Percentiles rank a stretch among this genome's conserved stretches.
Evolutionary conservation across 2,329 filamentous ascomycete species (phyloP).

Genomic region (Fusarium nelsonii): DNA sequence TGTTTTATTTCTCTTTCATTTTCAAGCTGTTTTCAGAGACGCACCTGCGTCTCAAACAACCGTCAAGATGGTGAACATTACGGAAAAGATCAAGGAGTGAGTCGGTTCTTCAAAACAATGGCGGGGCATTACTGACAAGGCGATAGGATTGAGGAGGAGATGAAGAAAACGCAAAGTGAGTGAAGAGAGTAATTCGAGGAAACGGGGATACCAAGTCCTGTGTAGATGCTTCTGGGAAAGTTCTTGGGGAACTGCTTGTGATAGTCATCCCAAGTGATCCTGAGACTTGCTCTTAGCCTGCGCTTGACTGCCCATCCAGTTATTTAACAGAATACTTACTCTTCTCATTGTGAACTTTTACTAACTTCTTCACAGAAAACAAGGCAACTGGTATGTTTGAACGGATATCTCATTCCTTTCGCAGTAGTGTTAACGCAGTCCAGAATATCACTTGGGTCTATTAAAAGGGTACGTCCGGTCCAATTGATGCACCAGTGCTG

Average conservation of each 20-base stretch:
- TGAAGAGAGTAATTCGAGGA: background rate
- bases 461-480: slow-evolving; percentile 82
- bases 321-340: background rate
- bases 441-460: slow-evolving; percentile 98
- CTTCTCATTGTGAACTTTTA: background rate
- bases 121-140: slow-evolving; percentile 42
- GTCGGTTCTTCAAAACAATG: slow-evolving; percentile 48
- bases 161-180: slow-evolving; percentile 98
- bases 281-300: background rate
- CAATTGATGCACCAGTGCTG: background rate
- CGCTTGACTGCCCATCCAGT: background rate
- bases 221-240: background rate
- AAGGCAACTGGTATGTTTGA: slow-evolving; percentile 89
- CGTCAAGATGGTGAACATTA: slow-evolving; percentile 94
- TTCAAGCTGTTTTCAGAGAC: slow-evolving; percentile 31
- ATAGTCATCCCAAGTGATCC: background rate
- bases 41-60: slow-evolving; percentile 44
- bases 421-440: slow-evolving; percentile 34
- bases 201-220: too few species aligned
- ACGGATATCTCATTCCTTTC: background rate
- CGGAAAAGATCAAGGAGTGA: slow-evolving; percentile 99
- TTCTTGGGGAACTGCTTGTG: background rate
- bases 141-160: slow-evolving; percentile 98
- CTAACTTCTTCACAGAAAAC: slow-evolving; percentile 75
- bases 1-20: slow-evolving; percentile 20